Conservation (phyloP, 2,329 filamentous ascomycete genomes). For the Lecanicillium sp. region DNA sequence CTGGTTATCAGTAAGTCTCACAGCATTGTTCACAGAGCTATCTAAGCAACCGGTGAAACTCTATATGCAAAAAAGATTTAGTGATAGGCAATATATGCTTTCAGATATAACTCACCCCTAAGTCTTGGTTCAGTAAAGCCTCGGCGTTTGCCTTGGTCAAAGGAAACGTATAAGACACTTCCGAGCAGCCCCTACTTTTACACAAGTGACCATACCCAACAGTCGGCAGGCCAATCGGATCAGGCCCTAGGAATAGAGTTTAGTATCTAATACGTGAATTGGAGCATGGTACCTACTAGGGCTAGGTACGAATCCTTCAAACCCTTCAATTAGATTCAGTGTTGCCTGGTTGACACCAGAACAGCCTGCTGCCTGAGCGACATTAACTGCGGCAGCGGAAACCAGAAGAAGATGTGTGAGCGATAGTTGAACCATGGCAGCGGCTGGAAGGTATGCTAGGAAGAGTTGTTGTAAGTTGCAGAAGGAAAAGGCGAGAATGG, state of each 20-base stretch:
- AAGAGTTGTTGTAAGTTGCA: background rate
- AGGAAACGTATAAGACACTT: conserved; percentile 32
- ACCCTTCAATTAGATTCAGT: background rate
- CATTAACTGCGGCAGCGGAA: background rate
- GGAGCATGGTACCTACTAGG: background rate
- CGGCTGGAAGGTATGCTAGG: background rate
- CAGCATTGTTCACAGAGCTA: background rate
- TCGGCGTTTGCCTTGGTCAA: conserved; percentile 26
- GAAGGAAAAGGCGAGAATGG: too few species aligned
- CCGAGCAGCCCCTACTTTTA: conserved; percentile 25
- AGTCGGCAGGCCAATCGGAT: conserved; percentile 34
- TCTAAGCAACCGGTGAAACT: background rate
- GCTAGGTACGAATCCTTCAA: background rate
- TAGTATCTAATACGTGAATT: background rate
- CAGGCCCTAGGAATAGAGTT: conserved; percentile 9
- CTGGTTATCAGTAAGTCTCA: background rate
- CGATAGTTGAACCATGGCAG: background rate
- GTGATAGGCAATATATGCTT: background rate
- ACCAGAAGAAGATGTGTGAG: background rate
- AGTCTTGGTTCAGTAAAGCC: conserved; percentile 27
- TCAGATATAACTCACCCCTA: conserved; percentile 10
- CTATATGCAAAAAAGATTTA: background rate
- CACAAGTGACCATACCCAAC: conserved; percentile 40
- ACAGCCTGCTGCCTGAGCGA: background rate
- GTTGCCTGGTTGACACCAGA: background rate